These are phyloP conservation scores for Phytophthora fragariaefolia DNA, from an alignment of 352 stramenopile genomes.

Conservation along the genomic window DNA sequence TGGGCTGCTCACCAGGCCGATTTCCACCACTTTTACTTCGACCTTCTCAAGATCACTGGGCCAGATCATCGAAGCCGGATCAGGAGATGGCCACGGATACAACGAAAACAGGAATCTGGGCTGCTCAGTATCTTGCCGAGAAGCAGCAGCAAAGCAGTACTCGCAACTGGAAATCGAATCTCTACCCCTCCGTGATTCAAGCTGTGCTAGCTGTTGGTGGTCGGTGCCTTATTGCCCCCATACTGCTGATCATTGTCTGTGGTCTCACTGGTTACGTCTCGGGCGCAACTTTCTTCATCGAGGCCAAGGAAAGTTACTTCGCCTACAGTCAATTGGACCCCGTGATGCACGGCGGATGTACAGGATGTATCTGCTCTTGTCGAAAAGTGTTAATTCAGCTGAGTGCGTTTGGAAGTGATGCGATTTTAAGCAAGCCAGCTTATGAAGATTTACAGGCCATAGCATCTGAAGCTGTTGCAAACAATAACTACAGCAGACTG, in stretches of 20 bases:
- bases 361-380: slow-evolving; percentile 20
- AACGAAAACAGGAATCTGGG: slow-evolving; percentile 6
- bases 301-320: slow-evolving; percentile 27
- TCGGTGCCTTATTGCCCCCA: slow-evolving; percentile 18
- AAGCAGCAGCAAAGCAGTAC: slow-evolving; percentile 4
- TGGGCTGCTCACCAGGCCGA: neutral
- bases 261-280: slow-evolving; percentile 17
- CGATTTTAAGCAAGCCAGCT: slow-evolving; percentile 25
- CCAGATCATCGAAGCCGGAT: neutral
- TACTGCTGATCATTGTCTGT: slow-evolving; percentile 14
- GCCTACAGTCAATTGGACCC: slow-evolving; percentile 30
- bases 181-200: slow-evolving; percentile 21
- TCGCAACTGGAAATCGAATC: slow-evolving; percentile 13
- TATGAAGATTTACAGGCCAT: slow-evolving; percentile 29
- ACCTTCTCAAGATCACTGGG: neutral
- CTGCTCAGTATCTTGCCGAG: slow-evolving; percentile 13
- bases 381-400: slow-evolving; percentile 35
- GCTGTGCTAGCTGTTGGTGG: slow-evolving; percentile 15
- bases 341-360: slow-evolving; percentile 26
- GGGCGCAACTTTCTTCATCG: slow-evolving; percentile 21
- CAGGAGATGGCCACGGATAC: neutral
- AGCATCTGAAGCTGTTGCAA: slow-evolving; percentile 7
- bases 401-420: slow-evolving; percentile 22
- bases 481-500: slow-evolving; percentile 12
- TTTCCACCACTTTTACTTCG: neutral